A percentile compares a stretch with the other conserved stretches of the same genome.
Evolutionary conservation across 768 basidiomycete genomes (phyloP).

Genomic region (Psilocybe cyanescens): DNA sequence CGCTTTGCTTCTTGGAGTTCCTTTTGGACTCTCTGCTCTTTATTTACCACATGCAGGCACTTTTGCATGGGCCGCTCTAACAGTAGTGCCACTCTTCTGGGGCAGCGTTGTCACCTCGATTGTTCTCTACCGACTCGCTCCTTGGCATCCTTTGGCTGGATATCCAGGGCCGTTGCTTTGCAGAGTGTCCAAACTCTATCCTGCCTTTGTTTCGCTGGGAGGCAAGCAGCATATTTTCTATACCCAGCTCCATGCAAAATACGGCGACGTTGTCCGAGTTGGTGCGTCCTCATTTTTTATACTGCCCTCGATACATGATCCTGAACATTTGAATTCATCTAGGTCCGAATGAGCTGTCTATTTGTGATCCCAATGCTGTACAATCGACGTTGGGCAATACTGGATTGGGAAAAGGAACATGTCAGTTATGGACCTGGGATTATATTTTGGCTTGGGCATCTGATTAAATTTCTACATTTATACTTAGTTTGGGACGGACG

Average conservation of each 20-base stretch:
- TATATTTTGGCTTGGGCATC: neutral
- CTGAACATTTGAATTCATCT: neutral
- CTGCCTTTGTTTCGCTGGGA: conserved; percentile 28
- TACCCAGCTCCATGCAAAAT: conserved; percentile 47
- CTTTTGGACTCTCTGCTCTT: neutral
- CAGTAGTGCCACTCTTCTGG: neutral
- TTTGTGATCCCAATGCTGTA: conserved; percentile 35
- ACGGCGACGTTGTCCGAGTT: conserved; percentile 56
- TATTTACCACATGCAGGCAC: neutral
- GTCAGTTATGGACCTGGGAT: conserved; percentile 21
- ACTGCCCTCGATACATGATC: neutral
- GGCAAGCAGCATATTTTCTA: conserved; percentile 49
- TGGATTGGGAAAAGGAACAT: conserved; percentile 46
- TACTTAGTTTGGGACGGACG: conserved; percentile 36
- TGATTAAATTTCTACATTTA: too few species aligned
- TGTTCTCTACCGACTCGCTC: conserved; percentile 46
- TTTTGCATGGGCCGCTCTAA: neutral
- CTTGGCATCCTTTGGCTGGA: conserved; percentile 47
- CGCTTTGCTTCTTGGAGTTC: neutral
- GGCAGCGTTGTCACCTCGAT: neutral
- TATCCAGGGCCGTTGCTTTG: conserved; percentile 49
- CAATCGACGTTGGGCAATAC: conserved; percentile 34
- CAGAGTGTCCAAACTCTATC: conserved; percentile 43
- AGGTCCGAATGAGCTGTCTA: conserved; percentile 54
- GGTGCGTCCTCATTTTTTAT: conserved; percentile 36